Evolutionary conservation across 1,139 yeast species (phyloP), one percentile per base, ranked within the genome.

Genomic region (Sugiyamaella grinbergsii): DNA sequence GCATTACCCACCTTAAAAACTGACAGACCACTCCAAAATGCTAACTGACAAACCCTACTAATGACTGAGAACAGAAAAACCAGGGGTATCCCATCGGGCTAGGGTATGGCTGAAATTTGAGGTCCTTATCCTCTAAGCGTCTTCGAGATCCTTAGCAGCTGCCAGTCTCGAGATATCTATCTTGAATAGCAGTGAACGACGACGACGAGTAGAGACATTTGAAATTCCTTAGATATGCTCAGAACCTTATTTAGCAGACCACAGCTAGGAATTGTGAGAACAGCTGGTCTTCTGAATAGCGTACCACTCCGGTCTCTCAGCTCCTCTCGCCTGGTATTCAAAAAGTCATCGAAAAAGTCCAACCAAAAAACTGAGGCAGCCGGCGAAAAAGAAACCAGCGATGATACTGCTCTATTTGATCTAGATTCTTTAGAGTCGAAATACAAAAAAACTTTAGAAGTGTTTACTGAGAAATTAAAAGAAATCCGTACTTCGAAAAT

Each of bases 401-500:
- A 40, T 2, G 47, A 36, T 16, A 47, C 23, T 5, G 49, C 39
- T 3, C 41, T 42, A 3, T 47, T 47, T 10, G 54, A 50, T 23
- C 22, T 47, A 1, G 38, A 36, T 45, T 70, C 42, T 71, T 73
- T 80, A 6, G 79, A 77, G 36, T 51, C 62, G 2, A 73, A 75
- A 50, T 83, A 81, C 60, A 74, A 78, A 28, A 65, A 67, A 2
- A 71, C 83, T 0, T 55, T 85, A 7, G 80, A 77, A 1, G 67
- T 69, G 45, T 86, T 83, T 64, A 70, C 75, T 50, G 81, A 81
- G 57, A 75, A 73, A 47, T 73, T 84, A 26, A 77, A 77, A 44
- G 89, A 83, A 54, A 71, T 81, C 47, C 85, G 82, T 61, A 72
- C 82, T 61, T 95, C 94, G 2, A 79, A 78, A 52, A 37, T 37